Evolutionary conservation across 2,329 filamentous ascomycete species (phyloP).

Genomic region (Pseudocercospora fuligena): DNA sequence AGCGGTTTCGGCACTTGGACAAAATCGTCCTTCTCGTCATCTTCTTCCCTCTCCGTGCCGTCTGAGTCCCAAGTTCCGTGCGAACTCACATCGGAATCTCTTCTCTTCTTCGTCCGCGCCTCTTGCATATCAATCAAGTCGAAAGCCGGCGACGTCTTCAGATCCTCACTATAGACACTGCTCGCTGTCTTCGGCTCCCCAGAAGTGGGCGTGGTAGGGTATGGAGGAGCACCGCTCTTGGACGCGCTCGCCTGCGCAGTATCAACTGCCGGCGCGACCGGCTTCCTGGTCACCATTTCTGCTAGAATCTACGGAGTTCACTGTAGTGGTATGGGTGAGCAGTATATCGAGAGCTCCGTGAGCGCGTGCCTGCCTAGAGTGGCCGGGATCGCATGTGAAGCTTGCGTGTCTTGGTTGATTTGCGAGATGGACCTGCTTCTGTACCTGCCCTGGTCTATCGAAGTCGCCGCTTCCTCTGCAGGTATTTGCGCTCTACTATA

Average conservation of each 20-base stretch:
- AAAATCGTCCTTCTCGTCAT: slow-evolving; percentile 25
- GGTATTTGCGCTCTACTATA: neutral
- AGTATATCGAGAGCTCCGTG: neutral
- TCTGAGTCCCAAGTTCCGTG: slow-evolving; percentile 44
- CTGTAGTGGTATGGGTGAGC: neutral
- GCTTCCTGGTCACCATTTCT: slow-evolving; percentile 52
- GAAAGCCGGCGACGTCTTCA: slow-evolving; percentile 46
- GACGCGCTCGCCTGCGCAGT: slow-evolving; percentile 43
- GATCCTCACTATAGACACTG: slow-evolving; percentile 42
- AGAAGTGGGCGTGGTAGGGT: slow-evolving; percentile 50
- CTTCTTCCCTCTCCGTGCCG: slow-evolving; percentile 20
- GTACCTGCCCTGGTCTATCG: neutral
- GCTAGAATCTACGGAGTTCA: neutral
- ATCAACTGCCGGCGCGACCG: slow-evolving; percentile 44
- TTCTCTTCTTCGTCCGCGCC: slow-evolving; percentile 30
- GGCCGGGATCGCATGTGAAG: slow-evolving; percentile 8
- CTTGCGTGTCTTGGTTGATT: neutral
- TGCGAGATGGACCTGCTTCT: neutral
- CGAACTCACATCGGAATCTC: slow-evolving; percentile 44
- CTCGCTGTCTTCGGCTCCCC: slow-evolving; percentile 33
- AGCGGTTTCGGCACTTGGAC: slow-evolving; percentile 38
- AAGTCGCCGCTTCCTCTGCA: neutral
- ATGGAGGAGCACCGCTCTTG: slow-evolving; percentile 46
- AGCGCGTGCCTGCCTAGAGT: slow-evolving; percentile 15
- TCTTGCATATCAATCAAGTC: slow-evolving; percentile 44